Base-by-base conservation (phyloP, 2,329 filamentous ascomycete species). In the Microdochium trichocladiopsis region DNA sequence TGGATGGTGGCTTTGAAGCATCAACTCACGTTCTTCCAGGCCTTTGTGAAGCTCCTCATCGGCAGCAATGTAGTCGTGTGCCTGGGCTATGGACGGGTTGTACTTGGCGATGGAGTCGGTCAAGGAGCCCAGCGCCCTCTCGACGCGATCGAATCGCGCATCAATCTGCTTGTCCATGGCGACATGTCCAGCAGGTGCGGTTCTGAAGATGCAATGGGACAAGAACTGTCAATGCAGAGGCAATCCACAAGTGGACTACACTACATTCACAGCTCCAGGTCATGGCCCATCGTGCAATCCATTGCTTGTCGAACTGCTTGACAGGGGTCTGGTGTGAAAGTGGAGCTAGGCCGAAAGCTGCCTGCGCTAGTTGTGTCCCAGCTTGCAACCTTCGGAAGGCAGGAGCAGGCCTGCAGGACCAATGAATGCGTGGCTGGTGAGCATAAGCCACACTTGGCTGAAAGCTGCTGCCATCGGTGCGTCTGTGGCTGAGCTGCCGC, bases 51-150 rank as follows among this genome's bases (percentile, higher is more conserved):
- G 77, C 54, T 86, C 82, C 43, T 77, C 73, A 63, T 95, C 88
- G 23, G 88, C 89, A 8, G 76, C 73, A 18, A 87, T 74, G 10
- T 95, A 81, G 57, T 91, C 86, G 52, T 80, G 73, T 5, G 86
- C 87, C 24, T 85, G 81, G 33, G 76, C 69, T 4, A 80, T 73
- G 6, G 86, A 88, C 0, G 90, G 89, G 61, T 91, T 90, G 70
- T 92, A 93, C 57, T 90, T 88, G 5, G 88, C 79, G 56, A 95
- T 87, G 0, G 88, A 92, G 65, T 91, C 87, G 59, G 91, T 85
- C 31, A 95, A 75, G 25, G 74, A 82, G 12, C 80, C 78, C 21
- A 95, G 73, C 1, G 83, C 82, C 61, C 79, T 81, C 60, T 88
- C 85, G 25, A 88, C 73, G 49, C 82, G 80, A 63, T 86, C 81